phyloP scores from a whole-genome alignment of 2,329 filamentous ascomycete species.

The Akanthomyces dipterigenus region DNA sequence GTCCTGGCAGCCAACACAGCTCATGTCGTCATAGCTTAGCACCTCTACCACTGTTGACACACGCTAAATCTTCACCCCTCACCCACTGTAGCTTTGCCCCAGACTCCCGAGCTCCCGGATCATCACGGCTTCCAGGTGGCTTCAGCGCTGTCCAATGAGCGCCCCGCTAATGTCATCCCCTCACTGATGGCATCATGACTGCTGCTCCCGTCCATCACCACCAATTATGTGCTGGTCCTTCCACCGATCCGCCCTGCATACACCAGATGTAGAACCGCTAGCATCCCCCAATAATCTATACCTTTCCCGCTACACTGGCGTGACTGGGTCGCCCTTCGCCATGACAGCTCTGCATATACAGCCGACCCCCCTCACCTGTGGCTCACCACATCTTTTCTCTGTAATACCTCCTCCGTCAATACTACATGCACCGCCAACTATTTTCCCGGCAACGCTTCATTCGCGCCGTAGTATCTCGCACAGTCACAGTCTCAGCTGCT shows the following conservation, averaged over 20 bases:
- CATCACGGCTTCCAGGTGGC: neutral
- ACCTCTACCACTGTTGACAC: neutral
- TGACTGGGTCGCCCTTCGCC: neutral
- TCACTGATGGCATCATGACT: constrained; percentile 9
- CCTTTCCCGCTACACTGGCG: no score
- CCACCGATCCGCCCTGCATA: neutral
- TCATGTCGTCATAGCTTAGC: constrained; percentile 1
- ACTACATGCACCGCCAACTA: constrained; percentile 2
- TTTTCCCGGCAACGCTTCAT: neutral
- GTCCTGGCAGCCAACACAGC: neutral
- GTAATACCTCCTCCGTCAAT: neutral
- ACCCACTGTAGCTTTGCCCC: neutral
- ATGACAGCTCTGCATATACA: neutral
- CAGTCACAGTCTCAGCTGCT: neutral
- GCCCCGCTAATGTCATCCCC: constrained; percentile 1
- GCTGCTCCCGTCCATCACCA: neutral
- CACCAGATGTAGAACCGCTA: neutral
- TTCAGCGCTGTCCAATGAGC: constrained; percentile 3
- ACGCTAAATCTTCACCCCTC: neutral
- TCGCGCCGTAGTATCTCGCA: neutral
- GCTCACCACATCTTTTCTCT: neutral
- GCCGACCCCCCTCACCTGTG: neutral
- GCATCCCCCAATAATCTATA: no score
- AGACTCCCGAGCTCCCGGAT: neutral
- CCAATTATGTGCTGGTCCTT: neutral